These are phyloP conservation scores for Excoecaria agallocha DNA, from an alignment of 345 rosid genomes.

Conservation along the genomic window DNA sequence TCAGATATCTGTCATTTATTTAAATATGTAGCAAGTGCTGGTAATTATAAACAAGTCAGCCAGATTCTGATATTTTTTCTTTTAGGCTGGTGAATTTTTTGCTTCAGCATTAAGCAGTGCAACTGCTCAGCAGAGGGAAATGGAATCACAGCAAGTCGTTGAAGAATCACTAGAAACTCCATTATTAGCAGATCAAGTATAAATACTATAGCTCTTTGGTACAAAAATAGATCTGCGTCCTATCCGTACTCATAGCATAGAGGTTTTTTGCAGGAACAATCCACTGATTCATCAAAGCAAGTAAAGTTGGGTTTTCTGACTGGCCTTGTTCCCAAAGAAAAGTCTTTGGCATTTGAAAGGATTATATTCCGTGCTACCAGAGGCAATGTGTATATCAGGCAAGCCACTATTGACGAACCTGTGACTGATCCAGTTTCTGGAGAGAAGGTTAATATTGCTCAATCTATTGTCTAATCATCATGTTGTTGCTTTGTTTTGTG, in stretches of 20 bases:
- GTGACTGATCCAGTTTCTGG: slow-evolving; percentile 87
- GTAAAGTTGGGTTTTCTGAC: slow-evolving; percentile 80
- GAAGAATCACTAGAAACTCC: slow-evolving; percentile 75
- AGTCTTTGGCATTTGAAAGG: slow-evolving; percentile 91
- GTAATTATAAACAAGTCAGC: background rate
- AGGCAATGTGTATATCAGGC: slow-evolving; percentile 79
- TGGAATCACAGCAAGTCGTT: slow-evolving; percentile 46
- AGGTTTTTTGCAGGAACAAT: slow-evolving; percentile 47
- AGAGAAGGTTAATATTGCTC: slow-evolving; percentile 59
- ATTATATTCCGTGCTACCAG: slow-evolving; percentile 96
- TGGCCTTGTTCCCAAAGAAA: slow-evolving; percentile 89
- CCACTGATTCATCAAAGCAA: slow-evolving; percentile 75
- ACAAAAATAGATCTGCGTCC: background rate
- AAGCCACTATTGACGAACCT: slow-evolving; percentile 63
- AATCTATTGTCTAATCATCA: background rate
- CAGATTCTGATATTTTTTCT: slow-evolving; percentile 7
- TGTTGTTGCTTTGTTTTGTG: background rate
- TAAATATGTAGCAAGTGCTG: background rate
- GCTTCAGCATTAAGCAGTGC: slow-evolving; percentile 71
- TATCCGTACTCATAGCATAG: slow-evolving; percentile 2
- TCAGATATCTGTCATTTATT: background rate
- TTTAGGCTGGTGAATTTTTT: slow-evolving; percentile 80
- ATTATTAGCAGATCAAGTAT: slow-evolving; percentile 65
- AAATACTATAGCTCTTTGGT: slow-evolving; percentile 5
- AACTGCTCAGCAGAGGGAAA: slow-evolving; percentile 69